Evolutionary conservation across 768 basidiomycete genomes (phyloP).

Genomic region (Rhodotorula diobovata): DNA sequence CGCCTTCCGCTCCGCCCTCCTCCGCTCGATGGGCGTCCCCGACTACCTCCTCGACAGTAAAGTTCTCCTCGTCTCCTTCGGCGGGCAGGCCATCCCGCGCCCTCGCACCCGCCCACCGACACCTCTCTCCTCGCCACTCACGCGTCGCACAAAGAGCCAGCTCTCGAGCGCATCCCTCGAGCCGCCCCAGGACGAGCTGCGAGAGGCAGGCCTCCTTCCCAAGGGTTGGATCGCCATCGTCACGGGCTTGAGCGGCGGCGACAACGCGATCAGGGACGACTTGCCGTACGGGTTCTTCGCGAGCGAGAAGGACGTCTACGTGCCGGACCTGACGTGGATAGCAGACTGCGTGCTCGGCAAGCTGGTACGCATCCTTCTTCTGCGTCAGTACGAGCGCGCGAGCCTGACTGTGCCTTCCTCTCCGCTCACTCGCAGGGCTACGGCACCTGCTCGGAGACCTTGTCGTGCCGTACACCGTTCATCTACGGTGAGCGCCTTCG

Average conservation of each 20-base stretch:
- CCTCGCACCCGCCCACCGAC: conserved; percentile 39
- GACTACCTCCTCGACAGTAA: conserved; percentile 55
- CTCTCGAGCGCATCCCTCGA: conserved; percentile 6
- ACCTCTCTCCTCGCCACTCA: conserved; percentile 17
- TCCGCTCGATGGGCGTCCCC: conserved; percentile 61
- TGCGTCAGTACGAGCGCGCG: too few relatives aligned
- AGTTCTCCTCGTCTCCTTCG: conserved; percentile 73
- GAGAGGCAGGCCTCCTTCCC: conserved; percentile 54
- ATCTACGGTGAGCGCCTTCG: conserved; percentile 59
- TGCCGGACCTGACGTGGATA: conserved; percentile 72
- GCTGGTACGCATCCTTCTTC: conserved; percentile 51
- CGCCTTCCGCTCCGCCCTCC: conserved; percentile 57
- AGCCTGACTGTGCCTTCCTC: neutral
- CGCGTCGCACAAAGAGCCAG: neutral
- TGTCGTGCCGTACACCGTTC: conserved; percentile 70
- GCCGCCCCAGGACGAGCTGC: conserved; percentile 40
- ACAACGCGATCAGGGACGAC: conserved; percentile 53
- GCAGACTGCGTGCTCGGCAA: conserved; percentile 74
- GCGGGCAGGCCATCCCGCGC: conserved; percentile 62
- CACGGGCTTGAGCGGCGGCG: conserved; percentile 61
- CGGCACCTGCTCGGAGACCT: conserved; percentile 73
- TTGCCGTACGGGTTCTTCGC: conserved; percentile 69
- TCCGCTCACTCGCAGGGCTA: conserved; percentile 57
- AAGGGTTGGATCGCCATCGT: conserved; percentile 73
- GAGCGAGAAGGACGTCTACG: conserved; percentile 70